Conservation (phyloP, 352 stramenopile species). For the Aphanomyces stellatus region DNA sequence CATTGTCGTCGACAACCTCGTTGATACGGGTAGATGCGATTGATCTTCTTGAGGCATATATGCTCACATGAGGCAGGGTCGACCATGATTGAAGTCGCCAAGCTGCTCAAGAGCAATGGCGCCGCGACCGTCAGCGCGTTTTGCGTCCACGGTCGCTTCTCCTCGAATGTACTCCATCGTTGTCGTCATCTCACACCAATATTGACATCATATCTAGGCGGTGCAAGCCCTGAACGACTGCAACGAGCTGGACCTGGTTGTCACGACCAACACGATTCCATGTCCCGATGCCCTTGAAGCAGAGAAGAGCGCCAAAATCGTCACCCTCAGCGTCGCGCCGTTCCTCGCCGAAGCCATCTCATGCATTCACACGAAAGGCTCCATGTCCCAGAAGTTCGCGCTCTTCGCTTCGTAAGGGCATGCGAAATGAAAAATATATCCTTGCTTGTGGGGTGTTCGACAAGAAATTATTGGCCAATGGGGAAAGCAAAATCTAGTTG, state of each 20-base stretch:
- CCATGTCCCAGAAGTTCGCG: constrained; percentile 36
- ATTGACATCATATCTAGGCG: constrained; percentile 30
- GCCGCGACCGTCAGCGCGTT: constrained; percentile 75
- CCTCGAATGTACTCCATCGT: constrained; percentile 40
- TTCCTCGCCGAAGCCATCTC: constrained; percentile 86
- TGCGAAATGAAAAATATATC: background rate
- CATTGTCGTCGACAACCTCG: constrained; percentile 81
- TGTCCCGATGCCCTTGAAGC: constrained; percentile 29
- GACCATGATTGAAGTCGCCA: constrained; percentile 72
- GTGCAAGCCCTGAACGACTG: constrained; percentile 51
- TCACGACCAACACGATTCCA: constrained; percentile 82
- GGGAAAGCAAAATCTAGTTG: background rate
- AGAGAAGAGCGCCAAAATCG: constrained; percentile 51
- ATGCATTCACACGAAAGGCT: constrained; percentile 81
- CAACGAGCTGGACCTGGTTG: constrained; percentile 67
- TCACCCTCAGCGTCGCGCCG: constrained; percentile 74
- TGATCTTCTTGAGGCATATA: background rate
- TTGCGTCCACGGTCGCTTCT: constrained; percentile 79
- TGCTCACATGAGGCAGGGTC: constrained; percentile 22
- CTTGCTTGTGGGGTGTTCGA: background rate
- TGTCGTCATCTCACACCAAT: background rate
- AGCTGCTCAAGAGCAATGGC: constrained; percentile 69
- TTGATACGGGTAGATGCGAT: constrained; percentile 46
- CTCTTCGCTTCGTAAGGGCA: background rate
- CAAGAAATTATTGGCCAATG: background rate